Percentiles rank a stretch among this genome's conserved stretches.
Conservation (phyloP, 257 asterid species). For the Scutellaria barbata region DNA sequence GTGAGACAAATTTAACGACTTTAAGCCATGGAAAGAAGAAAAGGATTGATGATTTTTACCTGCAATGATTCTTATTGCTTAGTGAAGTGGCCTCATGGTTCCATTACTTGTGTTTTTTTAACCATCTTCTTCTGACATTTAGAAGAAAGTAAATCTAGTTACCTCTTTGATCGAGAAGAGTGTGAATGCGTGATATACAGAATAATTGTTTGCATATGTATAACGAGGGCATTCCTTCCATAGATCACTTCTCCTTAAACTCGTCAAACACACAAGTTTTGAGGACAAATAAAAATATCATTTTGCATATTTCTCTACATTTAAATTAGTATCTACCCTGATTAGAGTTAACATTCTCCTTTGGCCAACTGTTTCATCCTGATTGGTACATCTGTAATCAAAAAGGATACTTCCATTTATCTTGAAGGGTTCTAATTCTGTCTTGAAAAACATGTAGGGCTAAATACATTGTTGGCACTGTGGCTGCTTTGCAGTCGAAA, state of each 20-base stretch:
- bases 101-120: not conserved
- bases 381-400: not conserved
- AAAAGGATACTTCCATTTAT: not conserved
- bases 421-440: constrained; percentile 22
- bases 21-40: not conserved
- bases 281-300: not conserved
- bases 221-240: too few species aligned
- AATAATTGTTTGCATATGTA: too few species aligned
- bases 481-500: constrained; percentile 74
- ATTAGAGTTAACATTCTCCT: not conserved
- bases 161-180: too few species aligned
- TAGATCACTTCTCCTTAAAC: constrained; percentile 12
- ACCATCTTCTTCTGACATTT: too few species aligned
- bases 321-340: not conserved
- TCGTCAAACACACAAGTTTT: not conserved
- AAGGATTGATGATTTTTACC: not conserved
- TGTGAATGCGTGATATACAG: too few species aligned
- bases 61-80: not conserved
- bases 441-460: constrained; percentile 62
- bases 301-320: not conserved
- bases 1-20: not conserved
- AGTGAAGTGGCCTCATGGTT: not conserved
- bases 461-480: constrained; percentile 84
- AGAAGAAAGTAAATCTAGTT: too few species aligned
- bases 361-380: constrained; percentile 4